Percentiles rank a stretch among this genome's conserved stretches.
Conservation (phyloP, 129 eudicot species). For the Erigeron canadensis region DNA sequence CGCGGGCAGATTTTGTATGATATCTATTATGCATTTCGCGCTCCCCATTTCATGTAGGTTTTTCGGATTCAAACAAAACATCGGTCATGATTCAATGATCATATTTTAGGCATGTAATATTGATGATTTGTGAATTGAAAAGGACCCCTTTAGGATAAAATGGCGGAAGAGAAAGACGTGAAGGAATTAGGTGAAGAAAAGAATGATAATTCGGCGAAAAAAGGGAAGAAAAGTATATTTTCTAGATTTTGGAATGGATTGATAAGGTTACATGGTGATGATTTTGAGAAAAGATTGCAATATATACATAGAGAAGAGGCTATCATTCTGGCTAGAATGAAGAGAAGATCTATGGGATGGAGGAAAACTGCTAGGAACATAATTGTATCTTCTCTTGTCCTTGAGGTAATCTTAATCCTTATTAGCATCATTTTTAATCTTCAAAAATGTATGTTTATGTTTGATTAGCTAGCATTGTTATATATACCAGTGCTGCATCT, state of each 20-base stretch:
- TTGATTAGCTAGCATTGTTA: no score
- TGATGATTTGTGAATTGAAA: background rate
- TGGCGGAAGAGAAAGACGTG: constrained; percentile 36
- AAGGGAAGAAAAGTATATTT: constrained; percentile 61
- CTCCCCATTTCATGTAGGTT: constrained; percentile 10
- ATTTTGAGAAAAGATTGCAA: constrained; percentile 75
- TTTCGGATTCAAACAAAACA: background rate
- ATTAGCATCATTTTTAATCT: no score
- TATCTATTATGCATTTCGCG: background rate
- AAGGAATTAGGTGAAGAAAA: constrained; percentile 33
- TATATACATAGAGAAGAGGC: constrained; percentile 76
- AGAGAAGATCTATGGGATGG: constrained; percentile 54
- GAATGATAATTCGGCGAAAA: constrained; percentile 40
- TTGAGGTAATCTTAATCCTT: constrained; percentile 56
- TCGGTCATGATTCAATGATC: constrained; percentile 13
- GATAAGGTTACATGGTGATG: constrained; percentile 59
- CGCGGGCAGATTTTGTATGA: background rate
- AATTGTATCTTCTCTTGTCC: constrained; percentile 53
- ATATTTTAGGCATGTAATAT: background rate
- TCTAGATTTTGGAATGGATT: constrained; percentile 73
- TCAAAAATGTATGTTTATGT: no score
- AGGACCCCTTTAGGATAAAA: constrained; percentile 17
- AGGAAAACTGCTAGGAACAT: constrained; percentile 56
- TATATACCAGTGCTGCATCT: no score
- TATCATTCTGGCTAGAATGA: constrained; percentile 64